Evolutionary conservation across 73 alveolate species (phyloP).

Genomic region (Paraurostyla sp.): DNA sequence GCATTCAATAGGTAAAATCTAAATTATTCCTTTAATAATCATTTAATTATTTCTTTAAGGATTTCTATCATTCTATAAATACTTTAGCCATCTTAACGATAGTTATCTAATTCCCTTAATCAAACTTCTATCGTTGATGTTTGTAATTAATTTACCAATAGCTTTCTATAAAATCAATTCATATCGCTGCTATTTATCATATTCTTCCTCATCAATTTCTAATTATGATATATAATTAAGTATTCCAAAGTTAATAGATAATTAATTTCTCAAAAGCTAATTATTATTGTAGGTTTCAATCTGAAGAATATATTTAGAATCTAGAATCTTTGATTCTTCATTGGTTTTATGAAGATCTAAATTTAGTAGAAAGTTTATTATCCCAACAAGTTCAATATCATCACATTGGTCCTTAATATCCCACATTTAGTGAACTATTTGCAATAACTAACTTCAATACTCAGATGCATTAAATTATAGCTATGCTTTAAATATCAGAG

Average conservation of each 20-base stretch:
- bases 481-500: background rate
- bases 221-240: background rate
- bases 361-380: background rate
- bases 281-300: background rate
- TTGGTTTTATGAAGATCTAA: background rate
- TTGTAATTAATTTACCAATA: background rate
- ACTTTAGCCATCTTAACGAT: background rate
- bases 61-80: background rate
- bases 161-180: background rate
- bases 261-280: background rate
- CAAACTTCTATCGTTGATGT: background rate
- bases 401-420: background rate
- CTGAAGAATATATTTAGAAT: background rate
- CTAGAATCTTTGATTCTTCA: background rate
- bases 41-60: no score
- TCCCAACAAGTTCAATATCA: background rate
- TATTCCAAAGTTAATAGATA: background rate
- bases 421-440: constrained; percentile 3
- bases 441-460: background rate
- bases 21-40: no score
- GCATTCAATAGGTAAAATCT: no score
- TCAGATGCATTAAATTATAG: background rate
- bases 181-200: background rate
- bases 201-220: background rate
- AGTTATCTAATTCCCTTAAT: background rate